Base-by-base conservation (phyloP, 1,284 basidiomycete genomes). In the Ceratobasidium papillatum region DNA sequence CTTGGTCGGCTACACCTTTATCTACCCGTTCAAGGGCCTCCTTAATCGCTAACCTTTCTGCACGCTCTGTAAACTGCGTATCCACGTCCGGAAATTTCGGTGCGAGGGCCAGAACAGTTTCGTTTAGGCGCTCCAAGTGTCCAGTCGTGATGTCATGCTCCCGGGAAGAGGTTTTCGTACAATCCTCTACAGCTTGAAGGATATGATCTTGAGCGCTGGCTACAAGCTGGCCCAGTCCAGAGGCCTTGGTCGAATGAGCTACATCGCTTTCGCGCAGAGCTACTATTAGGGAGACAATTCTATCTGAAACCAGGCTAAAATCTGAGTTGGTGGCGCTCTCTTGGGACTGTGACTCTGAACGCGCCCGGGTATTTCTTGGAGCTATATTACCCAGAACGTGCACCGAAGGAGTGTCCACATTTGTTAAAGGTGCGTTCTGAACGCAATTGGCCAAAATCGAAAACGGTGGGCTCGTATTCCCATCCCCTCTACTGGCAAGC, bases 241-340 rank as follows among this genome's bases (percentile, higher is more conserved):
- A 71, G 19, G 68, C 68, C 43, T 71, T 71, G 14, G 68, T 59
- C 49, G 68, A 71, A 25, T 71, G 68, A 11, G 68, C 68, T 3
- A 36, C 68, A 32, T 71, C 54, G 41, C 68, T 71, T 43, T 59
- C 68, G 22, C 68, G 54, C 17, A 71, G 56, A 34, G 68, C 54
- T 3, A 54, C 11, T 3, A 25, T 34, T 8, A 71, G 54, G 1
- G 54, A 59, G 25, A 22, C 32, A 1, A 71, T 22, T 11, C 25
- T 54, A 14, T 59, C 68, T 27, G 49, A 43, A 34, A 59, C 43
- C 12, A 41, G 19, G 52, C 8, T 59, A 22, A 47, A 25, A 34
- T 47, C 52, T 11, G 25, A 7, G n/a, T 47, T 25, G 32, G 36
- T 3, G 36, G 32, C 30, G n/a, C 25, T 27, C 34, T 52, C 32